Evolutionary conservation across 2,329 filamentous ascomycete species (phyloP).

Genomic region (Bipolaris sorokiniana): DNA sequence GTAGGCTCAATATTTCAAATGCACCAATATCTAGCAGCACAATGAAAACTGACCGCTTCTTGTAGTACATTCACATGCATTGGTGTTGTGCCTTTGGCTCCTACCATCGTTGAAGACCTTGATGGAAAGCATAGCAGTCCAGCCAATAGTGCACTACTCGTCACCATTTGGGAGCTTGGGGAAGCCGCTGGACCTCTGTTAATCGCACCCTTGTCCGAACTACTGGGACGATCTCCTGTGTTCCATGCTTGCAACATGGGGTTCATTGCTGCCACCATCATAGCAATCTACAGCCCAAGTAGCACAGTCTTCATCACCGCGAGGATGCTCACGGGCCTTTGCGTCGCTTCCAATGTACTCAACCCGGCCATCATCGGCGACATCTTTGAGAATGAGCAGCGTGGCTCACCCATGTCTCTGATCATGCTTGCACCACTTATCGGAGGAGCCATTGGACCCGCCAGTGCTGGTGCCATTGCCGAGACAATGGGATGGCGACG

Average conservation of each 20-base stretch:
- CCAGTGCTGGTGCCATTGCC: conserved; percentile 62
- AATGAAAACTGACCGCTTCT: background rate
- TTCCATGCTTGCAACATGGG: conserved; percentile 50
- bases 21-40: background rate
- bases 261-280: conserved; percentile 53
- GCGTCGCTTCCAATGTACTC: conserved; percentile 61
- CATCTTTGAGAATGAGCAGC: conserved; percentile 63
- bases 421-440: conserved; percentile 64
- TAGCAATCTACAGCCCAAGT: conserved; percentile 50
- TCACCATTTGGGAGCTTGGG: conserved; percentile 48
- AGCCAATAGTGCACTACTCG: conserved; percentile 39
- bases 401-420: conserved; percentile 64
- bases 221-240: conserved; percentile 42
- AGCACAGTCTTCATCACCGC: conserved; percentile 51
- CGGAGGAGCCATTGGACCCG: conserved; percentile 64
- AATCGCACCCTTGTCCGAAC: conserved; percentile 44
- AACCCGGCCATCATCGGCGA: conserved; percentile 69
- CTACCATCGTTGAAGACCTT: conserved; percentile 41
- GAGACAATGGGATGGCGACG: conserved; percentile 62
- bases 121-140: conserved; percentile 30
- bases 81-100: conserved; percentile 45
- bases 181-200: conserved; percentile 45
- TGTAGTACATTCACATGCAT: conserved; percentile 49
- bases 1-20: conserved; percentile 23
- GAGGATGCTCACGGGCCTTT: conserved; percentile 53